Evolutionary conservation across 805 yeast genomes (phyloP).

Genomic region (Hanseniaspora clermontiae): DNA sequence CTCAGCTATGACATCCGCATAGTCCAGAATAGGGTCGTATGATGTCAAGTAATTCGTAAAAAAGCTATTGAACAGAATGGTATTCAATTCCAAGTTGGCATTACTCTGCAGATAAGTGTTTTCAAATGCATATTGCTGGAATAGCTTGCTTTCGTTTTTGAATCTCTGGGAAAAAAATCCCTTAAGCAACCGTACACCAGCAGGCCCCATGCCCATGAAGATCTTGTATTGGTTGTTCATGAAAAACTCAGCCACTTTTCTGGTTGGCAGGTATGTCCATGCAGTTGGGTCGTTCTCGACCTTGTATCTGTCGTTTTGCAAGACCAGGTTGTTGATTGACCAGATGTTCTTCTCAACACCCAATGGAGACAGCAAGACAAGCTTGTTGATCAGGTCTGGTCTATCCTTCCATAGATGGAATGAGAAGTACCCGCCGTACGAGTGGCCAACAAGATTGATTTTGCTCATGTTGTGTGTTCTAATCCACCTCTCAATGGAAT

Average conservation of each 20-base stretch:
- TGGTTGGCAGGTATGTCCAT: conserved; percentile 28
- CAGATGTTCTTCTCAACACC: conserved; percentile 63
- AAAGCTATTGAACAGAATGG: conserved; percentile 22
- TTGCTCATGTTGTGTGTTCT: conserved; percentile 32
- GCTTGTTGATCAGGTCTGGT: conserved; percentile 40
- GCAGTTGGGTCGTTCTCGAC: conserved; percentile 29
- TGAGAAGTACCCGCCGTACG: conserved; percentile 67
- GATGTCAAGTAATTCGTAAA: conserved; percentile 35
- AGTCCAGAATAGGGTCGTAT: conserved; percentile 53
- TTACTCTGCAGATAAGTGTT: conserved; percentile 21
- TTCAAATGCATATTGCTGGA: conserved; percentile 19
- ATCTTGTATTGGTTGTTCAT: conserved; percentile 34
- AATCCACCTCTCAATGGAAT: conserved; percentile 58
- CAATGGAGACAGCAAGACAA: conserved; percentile 60
- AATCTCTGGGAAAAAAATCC: conserved; percentile 26
- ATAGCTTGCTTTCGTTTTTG: conserved; percentile 15
- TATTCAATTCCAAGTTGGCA: conserved; percentile 7
- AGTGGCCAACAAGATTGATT: conserved; percentile 60
- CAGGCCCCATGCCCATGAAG: conserved; percentile 35
- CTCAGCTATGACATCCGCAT: conserved; percentile 30
- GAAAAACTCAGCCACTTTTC: conserved; percentile 25
- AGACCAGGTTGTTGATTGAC: conserved; percentile 34
- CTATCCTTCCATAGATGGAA: conserved; percentile 44
- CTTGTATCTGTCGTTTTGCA: conserved; percentile 15
- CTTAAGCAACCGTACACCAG: conserved; percentile 31